Evolutionary conservation across 2,329 filamentous ascomycete genomes (phyloP), one percentile per base, ranked within the genome.

Genomic region (Periglandula ipomoeae): DNA sequence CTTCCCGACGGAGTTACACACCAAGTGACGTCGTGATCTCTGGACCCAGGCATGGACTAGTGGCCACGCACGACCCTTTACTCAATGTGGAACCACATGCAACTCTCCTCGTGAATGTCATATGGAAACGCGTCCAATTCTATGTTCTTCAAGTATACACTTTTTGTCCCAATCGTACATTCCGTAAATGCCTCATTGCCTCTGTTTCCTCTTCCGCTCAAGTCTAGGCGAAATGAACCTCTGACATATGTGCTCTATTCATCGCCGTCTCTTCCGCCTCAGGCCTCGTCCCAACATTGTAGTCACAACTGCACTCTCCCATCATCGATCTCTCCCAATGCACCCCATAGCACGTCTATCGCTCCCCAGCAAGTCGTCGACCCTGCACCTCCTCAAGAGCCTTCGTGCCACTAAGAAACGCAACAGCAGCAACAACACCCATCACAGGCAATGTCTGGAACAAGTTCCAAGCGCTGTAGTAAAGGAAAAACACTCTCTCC

Each of bases 361-460:
- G 71, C 70, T 82, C 72, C 3, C 89, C 90, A 20, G 87, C 85
- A 59, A 96, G 70, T 50, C 93, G 82, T 56, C 93, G 80, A 61
- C 84, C 82, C 72, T 96, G 93, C 26, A 98, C 91, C 73, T 98
- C 93, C 44, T 88, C 86, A 57, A 98, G 73, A 5, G 93, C 93
- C 66, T 89, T 84, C 63, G 85, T 89, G 49, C 93, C 93, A 64
- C 88, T 95, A 53, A 97, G 67, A 63, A 95, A 88, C 10, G 87
- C 81, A 48, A 89, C 78, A 23, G 78, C 68, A 15, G 83, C 82
- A 26, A 93, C 78, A 39, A 82, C 69, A 30, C 74, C 74, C 47
- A 85, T 82, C 23, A 82, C 82, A 4, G 89, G 90, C 44, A 98
- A 74, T 13, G 81, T 82, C 72, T 95, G 85, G 76, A 97, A 95